Evolutionary conservation across 176 grass and related monocot genomes (phyloP), one percentile per base, ranked within the genome.

Genomic region (Carex parvula): DNA sequence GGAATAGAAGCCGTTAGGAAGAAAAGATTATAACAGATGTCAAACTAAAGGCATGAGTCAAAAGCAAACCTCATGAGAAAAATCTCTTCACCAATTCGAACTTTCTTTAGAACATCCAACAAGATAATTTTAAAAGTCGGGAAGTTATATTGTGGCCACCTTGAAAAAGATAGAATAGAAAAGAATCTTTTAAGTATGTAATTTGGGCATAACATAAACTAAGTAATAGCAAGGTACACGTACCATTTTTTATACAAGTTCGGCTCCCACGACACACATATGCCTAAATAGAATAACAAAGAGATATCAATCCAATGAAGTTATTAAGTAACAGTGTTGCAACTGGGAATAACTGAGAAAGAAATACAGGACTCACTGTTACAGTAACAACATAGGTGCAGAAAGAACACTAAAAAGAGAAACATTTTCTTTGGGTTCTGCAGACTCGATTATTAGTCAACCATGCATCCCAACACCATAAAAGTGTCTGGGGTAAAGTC

Each of bases 81-180:
- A 89, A 99, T 94, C 87, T 99, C 87, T 99, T 99, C 96, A 67
- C 96, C 96, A 81, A 92, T 80, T 87, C 93, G 89, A 68, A 99
- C 87, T 77, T 93, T 93, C 61, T 95, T 91, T 86, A 99, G 93
- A 80, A 91, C 90, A 17, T 85, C 87, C 30, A 91, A 89, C 8
- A 65, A 85, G 59, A 85, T 85, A 85, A 99, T 80, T 89, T 93
- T 94, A 88, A 99, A 99, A 87, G 93, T 87, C 64, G 96, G 96
- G 21, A 95, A 12, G 74, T 93, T 95, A 86, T 93, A 95, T 62
- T 99, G 96, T 15, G 96, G 96, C 91, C 94, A 99, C 96, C 96
- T 99, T 86, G 61, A 87, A 71, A 79, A 82, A 84, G 72, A 64
- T 15, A 81, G 83, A 69, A 54, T 77, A 77, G 11, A 84, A 80